Evolutionary conservation across 2,329 filamentous ascomycete genomes (phyloP).

Genomic region (Corinectria fuckeliana): DNA sequence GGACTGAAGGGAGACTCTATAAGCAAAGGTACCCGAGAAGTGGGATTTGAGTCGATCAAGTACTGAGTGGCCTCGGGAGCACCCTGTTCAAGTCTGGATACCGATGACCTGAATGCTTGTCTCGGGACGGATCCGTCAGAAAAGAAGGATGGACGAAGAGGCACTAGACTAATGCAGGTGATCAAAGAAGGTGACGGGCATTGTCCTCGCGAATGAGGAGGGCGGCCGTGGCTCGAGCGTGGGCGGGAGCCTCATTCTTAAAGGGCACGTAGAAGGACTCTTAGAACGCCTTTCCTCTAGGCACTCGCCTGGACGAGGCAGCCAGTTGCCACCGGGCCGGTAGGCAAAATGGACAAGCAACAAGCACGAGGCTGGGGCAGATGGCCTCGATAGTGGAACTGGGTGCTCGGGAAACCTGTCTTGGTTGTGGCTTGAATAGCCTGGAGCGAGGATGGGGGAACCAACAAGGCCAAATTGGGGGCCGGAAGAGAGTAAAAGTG

Average conservation of each 20-base stretch:
- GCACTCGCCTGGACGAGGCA: not conserved
- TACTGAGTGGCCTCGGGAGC: constrained; percentile 15
- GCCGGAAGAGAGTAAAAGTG: constrained; percentile 6
- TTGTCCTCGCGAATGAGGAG: constrained; percentile 3
- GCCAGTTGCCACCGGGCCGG: constrained; percentile 2
- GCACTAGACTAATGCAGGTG: constrained; percentile 36
- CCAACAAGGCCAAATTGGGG: not conserved
- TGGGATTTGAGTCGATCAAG: constrained; percentile 15
- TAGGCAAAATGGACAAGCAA: constrained; percentile 6
- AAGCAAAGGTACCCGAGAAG: constrained; percentile 13
- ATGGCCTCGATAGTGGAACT: constrained; percentile 13
- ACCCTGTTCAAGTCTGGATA: constrained; percentile 9
- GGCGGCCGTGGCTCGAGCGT: constrained; percentile 4
- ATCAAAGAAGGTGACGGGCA: constrained; percentile 33
- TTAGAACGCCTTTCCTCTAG: not conserved
- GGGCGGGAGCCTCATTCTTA: constrained; percentile 12
- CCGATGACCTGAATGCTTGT: constrained; percentile 33
- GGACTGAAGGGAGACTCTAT: constrained; percentile 16
- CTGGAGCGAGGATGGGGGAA: not conserved
- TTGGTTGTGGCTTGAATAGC: constrained; percentile 13
- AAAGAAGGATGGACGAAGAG: constrained; percentile 33
- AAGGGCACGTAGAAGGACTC: not conserved
- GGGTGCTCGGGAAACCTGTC: constrained; percentile 4
- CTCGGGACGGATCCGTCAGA: constrained; percentile 24
- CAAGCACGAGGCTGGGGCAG: constrained; percentile 21